Percentiles rank a stretch among this genome's conserved stretches.
phyloP scores from a whole-genome alignment of 2,329 filamentous ascomycete genomes.

The Alternaria consortialis region DNA sequence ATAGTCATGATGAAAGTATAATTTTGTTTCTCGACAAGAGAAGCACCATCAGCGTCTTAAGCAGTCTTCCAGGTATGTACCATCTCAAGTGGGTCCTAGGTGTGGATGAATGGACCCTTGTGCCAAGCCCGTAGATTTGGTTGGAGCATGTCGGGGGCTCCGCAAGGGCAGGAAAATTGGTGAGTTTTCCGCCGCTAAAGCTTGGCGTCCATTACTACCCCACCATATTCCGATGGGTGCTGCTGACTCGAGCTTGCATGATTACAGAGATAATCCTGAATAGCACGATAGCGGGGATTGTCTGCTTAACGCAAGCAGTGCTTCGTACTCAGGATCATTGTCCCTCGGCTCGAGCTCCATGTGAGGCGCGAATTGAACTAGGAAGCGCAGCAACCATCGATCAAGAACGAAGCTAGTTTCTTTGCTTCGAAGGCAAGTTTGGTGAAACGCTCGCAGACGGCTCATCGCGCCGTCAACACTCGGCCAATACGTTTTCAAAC shows the following conservation, averaged over 20 bases:
- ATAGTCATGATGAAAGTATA: conserved; percentile 16
- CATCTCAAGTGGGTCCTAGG: not conserved
- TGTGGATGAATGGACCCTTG: not conserved
- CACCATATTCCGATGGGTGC: not conserved
- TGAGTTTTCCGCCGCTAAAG: conserved; percentile 33
- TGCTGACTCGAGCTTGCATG: not conserved
- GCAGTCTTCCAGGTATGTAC: conserved; percentile 9
- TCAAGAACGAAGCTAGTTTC: conserved; percentile 39
- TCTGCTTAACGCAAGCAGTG: conserved; percentile 32
- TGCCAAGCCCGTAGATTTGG: conserved; percentile 11
- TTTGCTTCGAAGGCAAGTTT: conserved; percentile 36
- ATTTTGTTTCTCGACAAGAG: not conserved
- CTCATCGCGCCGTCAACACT: conserved; percentile 39
- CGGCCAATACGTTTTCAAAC: conserved; percentile 33
- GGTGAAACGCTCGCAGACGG: conserved; percentile 36
- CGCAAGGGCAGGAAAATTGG: conserved; percentile 19
- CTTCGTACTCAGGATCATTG: conserved; percentile 37
- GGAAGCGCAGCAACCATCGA: conserved; percentile 35
- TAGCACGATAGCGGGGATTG: conserved; percentile 37
- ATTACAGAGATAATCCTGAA: conserved; percentile 23
- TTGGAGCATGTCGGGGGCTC: conserved; percentile 11
- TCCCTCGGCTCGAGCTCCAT: conserved; percentile 39
- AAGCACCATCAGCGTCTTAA: not conserved
- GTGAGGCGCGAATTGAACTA: conserved; percentile 37
- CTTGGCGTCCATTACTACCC: not conserved